A percentile compares a stretch with the other conserved stretches of the same genome.
These are phyloP conservation scores for Saccharum spontaneum DNA, from an alignment of 176 grass and related monocot species.

Conservation along the genomic window DNA sequence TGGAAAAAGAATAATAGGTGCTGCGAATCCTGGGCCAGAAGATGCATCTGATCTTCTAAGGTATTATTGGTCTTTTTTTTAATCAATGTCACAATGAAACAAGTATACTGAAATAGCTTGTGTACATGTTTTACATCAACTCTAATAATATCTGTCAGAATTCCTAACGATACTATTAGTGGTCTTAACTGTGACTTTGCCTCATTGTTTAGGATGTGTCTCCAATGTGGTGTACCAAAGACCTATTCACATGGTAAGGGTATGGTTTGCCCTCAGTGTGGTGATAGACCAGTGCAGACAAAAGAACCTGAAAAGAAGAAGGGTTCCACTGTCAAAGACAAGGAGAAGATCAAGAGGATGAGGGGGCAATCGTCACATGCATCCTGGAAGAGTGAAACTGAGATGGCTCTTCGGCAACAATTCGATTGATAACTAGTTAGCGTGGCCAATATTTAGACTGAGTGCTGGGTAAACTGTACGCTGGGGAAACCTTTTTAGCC, in stretches of 20 bases:
- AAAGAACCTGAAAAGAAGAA: constrained; percentile 77
- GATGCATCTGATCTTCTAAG: constrained; percentile 92
- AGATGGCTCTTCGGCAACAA: constrained; percentile 89
- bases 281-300: constrained; percentile 48
- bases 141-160: background rate
- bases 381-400: constrained; percentile 95
- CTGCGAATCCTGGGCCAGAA: constrained; percentile 80
- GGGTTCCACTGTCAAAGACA: constrained; percentile 71
- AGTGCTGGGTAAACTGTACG: background rate
- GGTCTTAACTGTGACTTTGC: background rate
- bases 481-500: background rate
- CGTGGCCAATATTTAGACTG: background rate
- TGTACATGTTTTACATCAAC: background rate
- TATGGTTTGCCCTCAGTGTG: constrained; percentile 80
- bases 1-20: constrained; percentile 67
- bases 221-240: constrained; percentile 90
- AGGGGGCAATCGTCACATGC: constrained; percentile 79
- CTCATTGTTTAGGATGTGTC: constrained; percentile 58
- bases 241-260: constrained; percentile 74
- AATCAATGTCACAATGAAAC: background rate
- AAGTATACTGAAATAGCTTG: background rate
- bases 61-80: constrained; percentile 47
- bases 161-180: background rate
- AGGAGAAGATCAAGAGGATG: constrained; percentile 96
- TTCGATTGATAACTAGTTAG: constrained; percentile 63